Evolutionary conservation across 176 grass and related monocot species (phyloP), one percentile per base, ranked within the genome.

Genomic region (Rhynchospora breviuscula): DNA sequence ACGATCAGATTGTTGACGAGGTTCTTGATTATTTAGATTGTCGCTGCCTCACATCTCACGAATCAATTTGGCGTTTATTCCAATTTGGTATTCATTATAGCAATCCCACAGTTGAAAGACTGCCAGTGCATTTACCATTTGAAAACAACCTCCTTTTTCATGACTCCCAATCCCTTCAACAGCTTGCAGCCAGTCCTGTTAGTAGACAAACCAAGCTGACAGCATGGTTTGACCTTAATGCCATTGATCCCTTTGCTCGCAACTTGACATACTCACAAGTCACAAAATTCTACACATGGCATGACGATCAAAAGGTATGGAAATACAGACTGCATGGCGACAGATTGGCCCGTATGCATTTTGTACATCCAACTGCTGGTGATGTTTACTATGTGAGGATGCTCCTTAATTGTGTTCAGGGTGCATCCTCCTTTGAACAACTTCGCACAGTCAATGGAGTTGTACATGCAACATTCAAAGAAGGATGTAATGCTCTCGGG

Each of bases 61-160:
- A 91, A 57, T 76, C 86, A 6, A 59, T 54, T 29, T 88, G 89
- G 83, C 10, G 89, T 23, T 71, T 88, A 19, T 91, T 85, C 35
- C 29, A 46, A 9, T 91, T 60, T n/a, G 43, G 82, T 10, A 74
- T 88, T 0, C 79, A 88, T 4, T 83, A 79, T 25, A 60, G 15
- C 8, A 22, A 78, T 45, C 76, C 83, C 13, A 23, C 33, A 10
- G 29, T 88, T 64, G 78, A 91, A 51, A 21, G 79, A 46, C 48
- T 91, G 22, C 0, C n/a, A 6, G 59, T 91, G 2, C 89, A 91
- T 5, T 14, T 83, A 6, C 29, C 69, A 8, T 46, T 52, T 0
- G 29, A 87, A 4, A 9, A 83, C 1, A 26, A 8, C 5, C 58
- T 85, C 0, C 3, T 88, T 3, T 91, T 73, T 12, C 43, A 23